These are phyloP conservation scores for Grosmannia huntii DNA, from an alignment of 2,329 filamentous ascomycete genomes.

Conservation along the genomic window DNA sequence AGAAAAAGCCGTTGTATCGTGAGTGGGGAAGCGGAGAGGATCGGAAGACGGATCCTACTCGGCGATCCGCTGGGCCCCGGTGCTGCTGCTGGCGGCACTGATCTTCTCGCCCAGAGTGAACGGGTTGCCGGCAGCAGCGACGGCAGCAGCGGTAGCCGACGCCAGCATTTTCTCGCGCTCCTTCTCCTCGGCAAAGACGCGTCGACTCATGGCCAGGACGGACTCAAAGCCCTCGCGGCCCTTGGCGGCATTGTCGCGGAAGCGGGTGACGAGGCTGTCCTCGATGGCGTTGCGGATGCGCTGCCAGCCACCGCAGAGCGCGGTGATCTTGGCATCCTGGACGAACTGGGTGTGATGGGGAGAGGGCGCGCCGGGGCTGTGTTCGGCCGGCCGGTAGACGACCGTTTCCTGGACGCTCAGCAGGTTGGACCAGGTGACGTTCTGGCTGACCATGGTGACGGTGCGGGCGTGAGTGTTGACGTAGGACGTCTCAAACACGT, in stretches of 20 bases:
- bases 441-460: constrained; percentile 93
- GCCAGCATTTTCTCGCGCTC: constrained; percentile 36
- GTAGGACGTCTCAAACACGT: constrained; percentile 92
- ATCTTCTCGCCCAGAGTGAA: constrained; percentile 4
- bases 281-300: constrained; percentile 94
- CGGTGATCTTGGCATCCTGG: constrained; percentile 86
- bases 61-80: neutral
- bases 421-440: constrained; percentile 85
- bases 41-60: neutral
- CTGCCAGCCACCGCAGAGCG: constrained; percentile 92
- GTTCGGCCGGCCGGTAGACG: constrained; percentile 53
- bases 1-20: neutral
- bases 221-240: constrained; percentile 91
- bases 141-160: constrained; percentile 11
- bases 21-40: neutral
- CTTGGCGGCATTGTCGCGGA: constrained; percentile 81
- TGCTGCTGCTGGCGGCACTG: neutral
- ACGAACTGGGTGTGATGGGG: constrained; percentile 61
- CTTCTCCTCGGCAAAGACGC: constrained; percentile 83
- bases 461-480: constrained; percentile 74
- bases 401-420: constrained; percentile 90
- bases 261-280: constrained; percentile 73
- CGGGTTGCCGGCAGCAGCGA: constrained; percentile 11
- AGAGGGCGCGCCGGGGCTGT: constrained; percentile 10
- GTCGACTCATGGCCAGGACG: constrained; percentile 83